Evolutionary conservation across 2,329 filamentous ascomycete genomes (phyloP), one percentile per base, ranked within the genome.

Genomic region (Talaromyces islandicus): DNA sequence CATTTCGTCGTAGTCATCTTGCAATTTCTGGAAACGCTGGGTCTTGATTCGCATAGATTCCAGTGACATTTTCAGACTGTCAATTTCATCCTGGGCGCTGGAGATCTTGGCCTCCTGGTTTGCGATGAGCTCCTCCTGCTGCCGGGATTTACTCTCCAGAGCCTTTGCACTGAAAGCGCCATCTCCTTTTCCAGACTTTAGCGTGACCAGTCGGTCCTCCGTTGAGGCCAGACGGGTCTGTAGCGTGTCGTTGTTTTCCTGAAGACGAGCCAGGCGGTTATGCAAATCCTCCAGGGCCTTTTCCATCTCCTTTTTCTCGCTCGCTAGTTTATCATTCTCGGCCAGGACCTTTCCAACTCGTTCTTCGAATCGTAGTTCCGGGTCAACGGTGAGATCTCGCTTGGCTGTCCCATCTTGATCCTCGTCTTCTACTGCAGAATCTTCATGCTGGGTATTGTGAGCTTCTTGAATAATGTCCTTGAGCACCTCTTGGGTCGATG

Each of bases 91-190:
- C 60, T 79, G 75, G 30, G 74, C 67, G 32, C 81, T 78, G 60
- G 88, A 83, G 11, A 88, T 75, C 65, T 89, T 83, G 21, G 82
- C 81, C 70, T 92, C 89, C 65, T 91, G 84, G 25, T 80, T 83
- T 43, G 86, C 85, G 68, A 92, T 92, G 55, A 91, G 78, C 60
- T 88, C 82, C 70, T 90, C 87, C 67, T 89, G 86, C 66, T 91
- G 75, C 35, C 74, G 71, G 5, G 75, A 87, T 79, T 65, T 88
- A 75, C 62, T 80, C 73, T 73, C 74, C 38, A 77, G 61, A 1
- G 72, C 73, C 64, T 73, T 77, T 56, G 70, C 71, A 63, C 73
- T 75, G 76, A 81, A 69, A 76, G 83, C 71, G 77, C 72, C 60
- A 51, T 77, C 76, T 10, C 74, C 76, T 57, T 78, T 76, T 17